Percentiles rank a stretch among this genome's conserved stretches.
phyloP scores from a whole-genome alignment of 2,329 filamentous ascomycete species.

The Ophiostoma sp. region DNA sequence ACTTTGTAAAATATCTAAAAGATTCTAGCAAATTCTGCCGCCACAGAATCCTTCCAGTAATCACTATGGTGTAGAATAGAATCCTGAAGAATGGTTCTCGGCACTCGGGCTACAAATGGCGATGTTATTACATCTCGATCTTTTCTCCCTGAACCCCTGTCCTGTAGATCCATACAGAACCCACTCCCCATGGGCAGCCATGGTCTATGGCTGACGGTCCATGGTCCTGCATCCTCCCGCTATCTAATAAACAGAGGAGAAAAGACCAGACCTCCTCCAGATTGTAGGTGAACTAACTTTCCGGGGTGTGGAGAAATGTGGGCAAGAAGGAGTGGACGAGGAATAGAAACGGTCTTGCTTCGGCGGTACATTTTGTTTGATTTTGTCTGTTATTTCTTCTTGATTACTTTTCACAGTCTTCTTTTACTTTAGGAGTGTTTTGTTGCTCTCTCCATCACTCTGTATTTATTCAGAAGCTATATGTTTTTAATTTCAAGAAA shows the following conservation, averaged over 20 bases:
- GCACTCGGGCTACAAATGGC: not conserved
- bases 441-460: not conserved
- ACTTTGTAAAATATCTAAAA: not conserved
- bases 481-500: too few species aligned
- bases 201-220: not conserved
- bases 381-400: not conserved
- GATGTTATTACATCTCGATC: not conserved
- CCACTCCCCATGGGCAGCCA: not conserved
- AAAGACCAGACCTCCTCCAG: not conserved
- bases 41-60: not conserved
- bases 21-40: not conserved
- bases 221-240: too few species aligned
- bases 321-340: not conserved
- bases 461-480: not conserved
- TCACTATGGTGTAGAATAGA: not conserved
- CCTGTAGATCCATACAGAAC: not conserved
- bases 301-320: not conserved
- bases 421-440: too few species aligned
- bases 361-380: slow-evolving; percentile 13
- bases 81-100: not conserved
- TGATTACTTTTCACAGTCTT: not conserved
- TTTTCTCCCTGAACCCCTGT: not conserved
- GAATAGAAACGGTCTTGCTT: not conserved
- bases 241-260: not conserved
- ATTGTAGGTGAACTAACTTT: slow-evolving; percentile 2